Percentiles rank a stretch among this genome's conserved stretches.
Evolutionary conservation across 306 rosid species (phyloP).

Genomic region (Vicia sativa): DNA sequence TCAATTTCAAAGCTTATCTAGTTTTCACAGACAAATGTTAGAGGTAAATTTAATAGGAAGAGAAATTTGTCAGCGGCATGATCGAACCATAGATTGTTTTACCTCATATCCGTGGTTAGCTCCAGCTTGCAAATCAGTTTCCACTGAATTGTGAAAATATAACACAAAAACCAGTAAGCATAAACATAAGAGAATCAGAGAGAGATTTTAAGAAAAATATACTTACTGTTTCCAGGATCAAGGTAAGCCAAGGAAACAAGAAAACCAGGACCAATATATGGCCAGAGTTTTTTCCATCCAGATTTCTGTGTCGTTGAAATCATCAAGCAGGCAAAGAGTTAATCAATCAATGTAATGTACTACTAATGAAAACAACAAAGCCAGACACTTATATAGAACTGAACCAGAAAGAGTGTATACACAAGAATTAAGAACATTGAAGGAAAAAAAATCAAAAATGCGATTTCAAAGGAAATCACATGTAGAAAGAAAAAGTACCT

Average conservation of each 20-base stretch:
- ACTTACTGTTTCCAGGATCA: constrained; percentile 91
- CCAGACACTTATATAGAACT: too few species aligned
- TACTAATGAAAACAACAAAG: too few species aligned
- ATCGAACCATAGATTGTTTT: background rate
- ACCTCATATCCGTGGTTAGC: constrained; percentile 81
- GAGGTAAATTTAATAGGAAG: too few species aligned
- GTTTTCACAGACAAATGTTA: too few species aligned
- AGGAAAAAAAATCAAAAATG: too few species aligned
- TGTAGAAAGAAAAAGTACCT: too few species aligned
- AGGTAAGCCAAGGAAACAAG: constrained; percentile 91
- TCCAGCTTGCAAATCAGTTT: constrained; percentile 97
- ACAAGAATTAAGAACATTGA: too few species aligned
- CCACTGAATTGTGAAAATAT: constrained; percentile 54
- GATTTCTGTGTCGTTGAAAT: constrained; percentile 52
- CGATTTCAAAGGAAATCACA: too few species aligned
- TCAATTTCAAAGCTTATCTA: background rate
- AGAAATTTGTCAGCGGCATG: too few species aligned
- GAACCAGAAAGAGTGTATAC: too few species aligned
- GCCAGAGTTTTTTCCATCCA: constrained; percentile 70
- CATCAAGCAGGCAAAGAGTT: background rate
- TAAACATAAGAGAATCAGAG: background rate
- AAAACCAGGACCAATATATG: constrained; percentile 80
- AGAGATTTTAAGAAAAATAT: background rate
- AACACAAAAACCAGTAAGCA: background rate
- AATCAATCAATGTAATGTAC: constrained; percentile 14